These are phyloP conservation scores for Telfairia occidentalis DNA, from an alignment of 331 rosid species.

Conservation along the genomic window DNA sequence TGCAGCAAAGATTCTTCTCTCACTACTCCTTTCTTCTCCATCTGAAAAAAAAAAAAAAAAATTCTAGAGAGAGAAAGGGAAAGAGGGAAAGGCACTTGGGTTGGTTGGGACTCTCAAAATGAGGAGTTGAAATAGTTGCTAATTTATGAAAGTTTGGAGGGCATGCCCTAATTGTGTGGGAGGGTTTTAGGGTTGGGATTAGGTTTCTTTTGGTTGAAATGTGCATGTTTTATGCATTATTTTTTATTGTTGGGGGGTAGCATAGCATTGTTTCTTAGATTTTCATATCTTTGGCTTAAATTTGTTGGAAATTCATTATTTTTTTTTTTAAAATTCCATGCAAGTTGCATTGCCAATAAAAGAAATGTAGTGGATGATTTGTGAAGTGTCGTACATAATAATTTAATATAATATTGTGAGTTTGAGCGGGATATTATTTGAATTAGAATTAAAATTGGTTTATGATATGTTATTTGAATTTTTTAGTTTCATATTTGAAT, in stretches of 20 bases:
- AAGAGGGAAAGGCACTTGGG: not conserved
- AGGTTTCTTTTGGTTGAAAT: conserved; percentile 44
- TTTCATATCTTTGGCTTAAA: not conserved
- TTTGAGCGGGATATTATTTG: too few relatives aligned
- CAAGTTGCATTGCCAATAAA: not conserved
- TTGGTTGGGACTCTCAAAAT: not conserved
- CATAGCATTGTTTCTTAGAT: not conserved
- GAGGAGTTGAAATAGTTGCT: not conserved
- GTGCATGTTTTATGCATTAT: conserved; percentile 28
- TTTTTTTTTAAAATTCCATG: not conserved
- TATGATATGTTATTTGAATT: too few relatives aligned
- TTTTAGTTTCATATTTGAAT: too few relatives aligned
- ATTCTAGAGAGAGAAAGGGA: not conserved
- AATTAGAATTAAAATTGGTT: too few relatives aligned
- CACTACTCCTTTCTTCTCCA: conserved; percentile 55
- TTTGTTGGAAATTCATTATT: not conserved
- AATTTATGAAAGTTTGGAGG: conserved; percentile 9
- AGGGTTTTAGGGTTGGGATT: conserved; percentile 33
- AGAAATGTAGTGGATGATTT: too few relatives aligned
- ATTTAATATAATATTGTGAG: too few relatives aligned
- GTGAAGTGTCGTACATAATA: too few relatives aligned
- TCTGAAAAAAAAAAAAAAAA: conserved; percentile 2
- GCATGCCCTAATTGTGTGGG: conserved; percentile 31
- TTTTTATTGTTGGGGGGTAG: conserved; percentile 7
- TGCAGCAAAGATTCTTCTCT: conserved; percentile 60